phyloP scores from a whole-genome alignment of 139 green algal genomes.

The Picochlorum costavermella region DNA sequence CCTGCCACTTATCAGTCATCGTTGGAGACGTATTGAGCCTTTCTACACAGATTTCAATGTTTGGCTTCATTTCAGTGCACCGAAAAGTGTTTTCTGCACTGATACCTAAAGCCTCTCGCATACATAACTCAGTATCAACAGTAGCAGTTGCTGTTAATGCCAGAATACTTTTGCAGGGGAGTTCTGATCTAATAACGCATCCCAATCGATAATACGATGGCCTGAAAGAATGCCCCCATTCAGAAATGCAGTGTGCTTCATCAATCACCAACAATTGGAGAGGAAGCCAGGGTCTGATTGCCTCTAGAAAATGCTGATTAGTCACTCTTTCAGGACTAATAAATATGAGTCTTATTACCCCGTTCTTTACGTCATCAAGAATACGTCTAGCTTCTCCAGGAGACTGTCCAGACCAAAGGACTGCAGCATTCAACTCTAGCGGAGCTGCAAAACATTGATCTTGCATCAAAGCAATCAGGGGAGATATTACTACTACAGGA shows the following conservation, averaged over 20 bases:
- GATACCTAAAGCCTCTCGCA: constrained; percentile 52
- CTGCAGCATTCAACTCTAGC: constrained; percentile 53
- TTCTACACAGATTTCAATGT: constrained; percentile 64
- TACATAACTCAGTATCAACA: constrained; percentile 38
- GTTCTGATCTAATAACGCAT: constrained; percentile 42
- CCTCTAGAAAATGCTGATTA: constrained; percentile 52
- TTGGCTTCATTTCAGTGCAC: constrained; percentile 50
- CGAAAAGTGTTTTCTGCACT: constrained; percentile 33
- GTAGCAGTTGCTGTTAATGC: constrained; percentile 89
- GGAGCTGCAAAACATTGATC: constrained; percentile 77
- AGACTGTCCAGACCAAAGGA: constrained; percentile 58
- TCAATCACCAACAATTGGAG: constrained; percentile 64
- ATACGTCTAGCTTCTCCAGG: constrained; percentile 24
- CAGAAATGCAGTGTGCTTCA: constrained; percentile 85
- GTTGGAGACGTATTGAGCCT: not conserved
- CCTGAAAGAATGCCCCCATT: constrained; percentile 94
- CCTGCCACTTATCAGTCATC: not conserved
- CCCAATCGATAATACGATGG: constrained; percentile 75
- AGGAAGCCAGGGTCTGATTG: constrained; percentile 40
- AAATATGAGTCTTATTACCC: constrained; percentile 68
- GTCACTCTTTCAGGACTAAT: constrained; percentile 82
- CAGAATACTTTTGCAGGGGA: constrained; percentile 54
- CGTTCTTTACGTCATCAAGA: constrained; percentile 27
- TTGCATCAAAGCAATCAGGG: constrained; percentile 84
- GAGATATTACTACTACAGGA: constrained; percentile 75